Base-by-base conservation (phyloP, 306 rosid genomes). In the Castanea mollissima region DNA sequence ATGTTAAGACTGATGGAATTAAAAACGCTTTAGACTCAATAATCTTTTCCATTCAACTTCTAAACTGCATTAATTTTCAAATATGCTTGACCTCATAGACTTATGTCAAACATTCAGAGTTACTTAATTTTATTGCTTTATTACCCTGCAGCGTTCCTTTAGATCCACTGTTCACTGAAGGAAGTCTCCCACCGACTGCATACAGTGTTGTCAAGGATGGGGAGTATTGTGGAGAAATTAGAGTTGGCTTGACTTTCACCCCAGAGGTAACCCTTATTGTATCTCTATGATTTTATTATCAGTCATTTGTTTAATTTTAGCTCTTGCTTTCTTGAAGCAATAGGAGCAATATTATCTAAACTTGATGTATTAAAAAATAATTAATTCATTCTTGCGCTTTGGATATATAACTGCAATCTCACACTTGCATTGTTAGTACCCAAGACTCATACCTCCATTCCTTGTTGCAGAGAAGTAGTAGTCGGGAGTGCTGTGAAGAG, bases 201-300 rank as follows among this genome's bases (percentile, higher is more conserved):
- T 79, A 87, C 84, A 71, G 74, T 44, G 82, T 84, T 75, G 90
- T 87, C 78, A 87, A 84, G 76, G 82, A 81, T 10, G 8, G 79
- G 44, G 82, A 87, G 32, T 87, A 65, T 76, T 68, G 86, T 68
- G 86, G 90, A 34, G 90, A 87, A 81, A 78, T 86, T 68, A 86
- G 57, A 81, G 85, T 86, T 58, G 81, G 83, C 82, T 80, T 86
- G 56, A 86, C 81, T 83, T 86, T 83, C 55, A 86, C 77, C 38
- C 12, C 80, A 52, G 80, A 83, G 90, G 90, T 86, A 78, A 18
- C 27, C 0, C 12, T 34, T 65, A 38, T 25, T 57, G 29, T 34
- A 31, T 64, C 16, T 16, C 18, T 64, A 31, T 3, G 32, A 16
- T 34, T 27, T 16, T 34, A 8, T 5, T 14, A 14, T 14, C 71